Evolutionary conservation across 208 protist genomes (phyloP).

Genomic region (Trypanosoma conorhini): DNA sequence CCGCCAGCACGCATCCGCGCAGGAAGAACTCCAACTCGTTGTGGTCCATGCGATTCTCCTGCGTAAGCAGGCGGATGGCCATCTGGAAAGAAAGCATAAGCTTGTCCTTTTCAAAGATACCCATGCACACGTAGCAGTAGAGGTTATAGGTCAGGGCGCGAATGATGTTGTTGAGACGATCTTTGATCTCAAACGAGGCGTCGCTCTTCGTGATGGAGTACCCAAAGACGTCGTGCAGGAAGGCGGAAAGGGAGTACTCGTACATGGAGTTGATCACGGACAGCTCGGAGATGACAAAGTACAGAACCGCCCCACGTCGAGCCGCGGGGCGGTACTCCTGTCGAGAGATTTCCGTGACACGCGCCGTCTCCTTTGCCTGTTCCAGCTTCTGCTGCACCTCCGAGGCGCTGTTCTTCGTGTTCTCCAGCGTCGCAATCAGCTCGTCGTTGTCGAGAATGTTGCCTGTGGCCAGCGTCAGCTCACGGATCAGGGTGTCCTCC

Average conservation of each 20-base stretch:
- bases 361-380: slow-evolving; percentile 93
- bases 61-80: slow-evolving; percentile 94
- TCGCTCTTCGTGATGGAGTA: slow-evolving; percentile 95
- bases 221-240: slow-evolving; percentile 97
- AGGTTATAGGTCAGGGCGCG: slow-evolving; percentile 96
- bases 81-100: slow-evolving; percentile 99
- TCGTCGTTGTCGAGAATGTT: slow-evolving; percentile 99
- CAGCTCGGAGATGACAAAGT: slow-evolving; percentile 97
- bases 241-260: slow-evolving; percentile 99
- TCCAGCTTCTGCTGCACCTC: slow-evolving; percentile 97
- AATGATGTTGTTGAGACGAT: slow-evolving; percentile 98
- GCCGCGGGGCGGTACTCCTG: slow-evolving; percentile 96
- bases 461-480: slow-evolving; percentile 95
- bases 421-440: slow-evolving; percentile 98
- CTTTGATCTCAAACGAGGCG: slow-evolving; percentile 90
- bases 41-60: slow-evolving; percentile 78
- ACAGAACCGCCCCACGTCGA: slow-evolving; percentile 97
- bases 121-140: slow-evolving; percentile 98
- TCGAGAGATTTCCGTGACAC: slow-evolving; percentile 96
- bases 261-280: slow-evolving; percentile 99
- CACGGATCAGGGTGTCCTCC: slow-evolving; percentile 98
- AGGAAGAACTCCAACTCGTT: slow-evolving; percentile 98
- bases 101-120: slow-evolving; percentile 99
- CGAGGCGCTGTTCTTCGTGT: slow-evolving; percentile 97
- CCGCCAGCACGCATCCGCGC: slow-evolving; percentile 96